Evolutionary conservation across 345 rosid genomes (phyloP), one percentile per base, ranked within the genome.

Genomic region (Nasturtium officinale): DNA sequence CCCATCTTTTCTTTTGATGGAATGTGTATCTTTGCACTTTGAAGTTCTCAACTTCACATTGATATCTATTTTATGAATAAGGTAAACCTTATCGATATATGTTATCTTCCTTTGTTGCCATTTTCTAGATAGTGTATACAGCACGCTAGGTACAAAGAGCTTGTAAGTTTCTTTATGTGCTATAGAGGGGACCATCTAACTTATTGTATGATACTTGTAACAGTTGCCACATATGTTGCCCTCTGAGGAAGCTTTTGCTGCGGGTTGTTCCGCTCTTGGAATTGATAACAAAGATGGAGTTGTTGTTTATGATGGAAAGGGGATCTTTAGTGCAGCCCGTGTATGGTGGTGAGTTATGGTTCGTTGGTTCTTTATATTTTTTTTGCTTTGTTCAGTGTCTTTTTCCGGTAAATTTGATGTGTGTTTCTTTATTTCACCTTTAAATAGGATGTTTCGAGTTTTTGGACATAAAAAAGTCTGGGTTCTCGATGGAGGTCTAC

Each of bases 211-310:
- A 30, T 48, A 16, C 63, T 72, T 76, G 68, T 75, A 55, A 75
- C 82, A 92, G 99, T 82, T 96, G 83, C 98, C 99, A 15, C 99
- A 96, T 82, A 96, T 92, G 99, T 69, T 96, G 59, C 99, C 99
- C 5, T 84, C 90, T 1, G 97, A 96, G 87, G 91, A 90, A 79
- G 99, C 96, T 62, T 96, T 96, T 83, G 91, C 98, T 2, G 99
- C 97, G 45, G 99, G 95, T 69, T 96, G 79, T 57, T 92, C 99
- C 73, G 89, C 97, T 69, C 97, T 96, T 73, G 99, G 96, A 57
- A 90, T 96, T 51, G 82, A 87, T 23, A 96, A 96, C 79, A 87
- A 89, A 35, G 91, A 96, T 73, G 95, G 87, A 38, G 60, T 96
- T 35, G 92, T 96, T 77, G 99, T 96, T 76, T 96, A 96, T 77